Evolutionary conservation across 176 grass and related monocot species (phyloP), one percentile per base, ranked within the genome.

Genomic region (Leersia perrieri): DNA sequence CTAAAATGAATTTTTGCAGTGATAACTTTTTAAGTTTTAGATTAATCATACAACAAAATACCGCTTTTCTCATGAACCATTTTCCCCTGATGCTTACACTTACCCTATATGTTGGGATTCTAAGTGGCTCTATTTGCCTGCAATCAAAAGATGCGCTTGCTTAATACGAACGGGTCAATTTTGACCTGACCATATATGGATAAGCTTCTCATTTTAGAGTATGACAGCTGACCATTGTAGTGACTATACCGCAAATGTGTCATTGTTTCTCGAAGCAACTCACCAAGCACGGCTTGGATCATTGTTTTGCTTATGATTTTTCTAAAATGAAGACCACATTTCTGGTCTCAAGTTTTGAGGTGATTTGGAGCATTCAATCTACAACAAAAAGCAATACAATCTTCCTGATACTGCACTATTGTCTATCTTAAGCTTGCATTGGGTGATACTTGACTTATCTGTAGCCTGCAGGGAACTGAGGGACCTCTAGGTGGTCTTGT

Each of bases 311-410:
- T 20, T 26, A 53, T 51, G 18, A 18, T 14, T 35, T 25, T 62
- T 11, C 32, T 49, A 41, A 36, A 74, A 63, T 27, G 45, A 73
- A 26, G 10, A 61, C 55, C 66, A 2, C 40, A 51, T 82, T 70
- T 5, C 30, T 36, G 11, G 7, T 23, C 0, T 13, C 15, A 45
- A 32, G 27, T 60, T 51, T 79, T 69, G 31, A 32, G 44, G 3
- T 33, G 28, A 32, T 41, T 28, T 40, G 25, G 2, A 57, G 15
- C 32, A 68, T 14, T 68, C 77, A 39, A 58, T 5, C 53, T 58
- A 74, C 45, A 64, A 40, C 30, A n/a, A 78, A 73, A 40, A 75
- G 47, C 26, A 58, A 79, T 63, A 49, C 60, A 33, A 22, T 36
- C 12, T 49, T 72, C 22, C 70, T 89, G 23, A 49, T 63, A 35